phyloP scores from a whole-genome alignment of 2,329 filamentous ascomycete genomes.

The Blumeriella jaapii region DNA sequence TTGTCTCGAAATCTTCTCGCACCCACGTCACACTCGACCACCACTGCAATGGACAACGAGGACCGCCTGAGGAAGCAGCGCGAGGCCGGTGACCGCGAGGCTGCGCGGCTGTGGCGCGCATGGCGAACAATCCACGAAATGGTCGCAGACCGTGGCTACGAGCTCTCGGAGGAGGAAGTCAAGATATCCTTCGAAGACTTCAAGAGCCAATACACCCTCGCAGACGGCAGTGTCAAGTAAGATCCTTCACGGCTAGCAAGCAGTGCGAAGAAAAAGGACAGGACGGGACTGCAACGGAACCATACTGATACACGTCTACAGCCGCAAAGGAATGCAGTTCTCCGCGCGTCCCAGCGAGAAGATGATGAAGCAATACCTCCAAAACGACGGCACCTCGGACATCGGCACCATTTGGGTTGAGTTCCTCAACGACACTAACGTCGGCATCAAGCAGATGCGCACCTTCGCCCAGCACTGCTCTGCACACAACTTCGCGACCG shows the following conservation, averaged over 20 bases:
- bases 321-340: conserved; percentile 76
- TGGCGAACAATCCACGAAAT: conserved; percentile 93
- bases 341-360: conserved; percentile 71
- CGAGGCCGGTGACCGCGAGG: conserved; percentile 30
- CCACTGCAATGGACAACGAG: conserved; percentile 19
- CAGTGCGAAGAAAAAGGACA: not conserved
- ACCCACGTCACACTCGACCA: not conserved
- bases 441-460: conserved; percentile 89
- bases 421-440: conserved; percentile 68
- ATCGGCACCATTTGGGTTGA: conserved; percentile 89
- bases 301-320: conserved; percentile 30
- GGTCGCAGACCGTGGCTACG: conserved; percentile 86
- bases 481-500: conserved; percentile 72
- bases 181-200: conserved; percentile 79
- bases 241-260: not conserved
- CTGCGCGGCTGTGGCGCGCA: conserved; percentile 76
- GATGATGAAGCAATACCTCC: conserved; percentile 73
- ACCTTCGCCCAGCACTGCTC: conserved; percentile 75
- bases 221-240: conserved; percentile 67
- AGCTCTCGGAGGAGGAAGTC: conserved; percentile 80
- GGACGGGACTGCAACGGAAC: not conserved
- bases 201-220: conserved; percentile 56
- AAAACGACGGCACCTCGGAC: conserved; percentile 57
- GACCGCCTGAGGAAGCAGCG: conserved; percentile 22
- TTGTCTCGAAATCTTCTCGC: not conserved